These are phyloP conservation scores for Cryptococcus sp. DNA, from an alignment of 1,284 basidiomycete genomes.

Conservation along the genomic window DNA sequence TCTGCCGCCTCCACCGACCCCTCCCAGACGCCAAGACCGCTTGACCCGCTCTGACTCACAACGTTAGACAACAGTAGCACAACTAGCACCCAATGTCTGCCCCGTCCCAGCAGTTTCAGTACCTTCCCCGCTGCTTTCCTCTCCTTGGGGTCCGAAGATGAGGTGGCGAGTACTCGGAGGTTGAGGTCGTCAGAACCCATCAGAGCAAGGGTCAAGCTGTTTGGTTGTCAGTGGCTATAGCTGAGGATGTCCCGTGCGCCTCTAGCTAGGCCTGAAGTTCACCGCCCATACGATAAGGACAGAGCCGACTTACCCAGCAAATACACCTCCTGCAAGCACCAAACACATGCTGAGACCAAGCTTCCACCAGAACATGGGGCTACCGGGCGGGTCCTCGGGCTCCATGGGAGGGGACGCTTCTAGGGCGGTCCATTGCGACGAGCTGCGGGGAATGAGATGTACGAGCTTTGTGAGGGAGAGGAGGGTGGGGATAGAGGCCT, in stretches of 20 bases:
- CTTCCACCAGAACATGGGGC: constrained; percentile 60
- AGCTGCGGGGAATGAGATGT: constrained; percentile 25
- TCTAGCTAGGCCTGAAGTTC: neutral
- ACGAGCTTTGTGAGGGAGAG: constrained; percentile 40
- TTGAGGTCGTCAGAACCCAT: constrained; percentile 96
- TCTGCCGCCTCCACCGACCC: too few species aligned
- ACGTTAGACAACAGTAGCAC: constrained; percentile 81
- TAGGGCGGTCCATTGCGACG: constrained; percentile 8
- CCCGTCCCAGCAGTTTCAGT: constrained; percentile 68
- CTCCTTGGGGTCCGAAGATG: constrained; percentile 69
- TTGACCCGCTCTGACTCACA: constrained; percentile 56
- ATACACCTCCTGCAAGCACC: constrained; percentile 75
- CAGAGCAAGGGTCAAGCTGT: constrained; percentile 73
- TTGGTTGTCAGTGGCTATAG: neutral
- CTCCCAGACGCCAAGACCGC: too few species aligned
- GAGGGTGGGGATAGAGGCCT: constrained; percentile 29
- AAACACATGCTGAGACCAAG: constrained; percentile 62
- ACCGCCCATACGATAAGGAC: neutral
- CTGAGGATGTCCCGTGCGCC: neutral
- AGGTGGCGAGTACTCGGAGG: constrained; percentile 75
- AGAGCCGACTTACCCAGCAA: constrained; percentile 67
- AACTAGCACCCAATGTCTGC: constrained; percentile 92
- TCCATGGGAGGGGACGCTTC: constrained; percentile 19
- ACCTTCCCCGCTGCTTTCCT: constrained; percentile 70
- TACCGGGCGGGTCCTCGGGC: constrained; percentile 41